Percentiles rank a stretch among this genome's conserved stretches.
phyloP scores from a whole-genome alignment of 2,329 filamentous ascomycete species.

The Phoma sp. region DNA sequence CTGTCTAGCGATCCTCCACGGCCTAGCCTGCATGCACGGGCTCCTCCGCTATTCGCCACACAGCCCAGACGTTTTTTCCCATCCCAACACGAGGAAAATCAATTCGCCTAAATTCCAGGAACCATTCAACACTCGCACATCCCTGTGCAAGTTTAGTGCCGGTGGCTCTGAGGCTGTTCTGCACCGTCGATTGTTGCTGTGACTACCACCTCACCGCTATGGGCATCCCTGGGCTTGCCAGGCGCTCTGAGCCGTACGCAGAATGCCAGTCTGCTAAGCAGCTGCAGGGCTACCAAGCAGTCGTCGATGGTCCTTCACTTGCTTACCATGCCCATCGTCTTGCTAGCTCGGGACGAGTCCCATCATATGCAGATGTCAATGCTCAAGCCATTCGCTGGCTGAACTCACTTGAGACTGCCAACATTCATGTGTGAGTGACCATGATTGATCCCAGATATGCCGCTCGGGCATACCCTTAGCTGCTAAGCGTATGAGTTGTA shows the following conservation, averaged over 20 bases:
- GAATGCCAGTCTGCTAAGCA: slow-evolving; percentile 28
- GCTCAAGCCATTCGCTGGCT: slow-evolving; percentile 64
- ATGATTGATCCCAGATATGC: slow-evolving; percentile 17
- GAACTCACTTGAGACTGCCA: slow-evolving; percentile 59
- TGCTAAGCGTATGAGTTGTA: slow-evolving; percentile 4
- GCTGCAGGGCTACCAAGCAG: slow-evolving; percentile 34
- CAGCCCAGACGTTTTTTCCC: slow-evolving; percentile 17
- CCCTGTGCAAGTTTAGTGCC: slow-evolving; percentile 8
- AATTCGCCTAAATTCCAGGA: slow-evolving; percentile 13
- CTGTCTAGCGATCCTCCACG: slow-evolving; percentile 12
- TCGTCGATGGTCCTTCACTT: slow-evolving; percentile 80
- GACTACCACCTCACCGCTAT: slow-evolving; percentile 26
- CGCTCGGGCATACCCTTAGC: background rate
- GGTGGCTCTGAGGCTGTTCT: slow-evolving; percentile 8
- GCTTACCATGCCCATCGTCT: slow-evolving; percentile 72
- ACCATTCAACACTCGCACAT: slow-evolving; percentile 11
- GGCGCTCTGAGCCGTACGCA: slow-evolving; percentile 40
- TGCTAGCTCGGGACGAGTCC: slow-evolving; percentile 26
- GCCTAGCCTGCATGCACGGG: slow-evolving; percentile 17
- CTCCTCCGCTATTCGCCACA: slow-evolving; percentile 13
- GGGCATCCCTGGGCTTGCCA: slow-evolving; percentile 44
- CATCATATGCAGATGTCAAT: slow-evolving; percentile 66
- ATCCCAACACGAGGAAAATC: slow-evolving; percentile 19
- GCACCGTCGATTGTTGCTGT: slow-evolving; percentile 6
- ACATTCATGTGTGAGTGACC: slow-evolving; percentile 66